Base-by-base conservation (phyloP, 2,329 filamentous ascomycete genomes). In the Blastomyces percursus region DNA sequence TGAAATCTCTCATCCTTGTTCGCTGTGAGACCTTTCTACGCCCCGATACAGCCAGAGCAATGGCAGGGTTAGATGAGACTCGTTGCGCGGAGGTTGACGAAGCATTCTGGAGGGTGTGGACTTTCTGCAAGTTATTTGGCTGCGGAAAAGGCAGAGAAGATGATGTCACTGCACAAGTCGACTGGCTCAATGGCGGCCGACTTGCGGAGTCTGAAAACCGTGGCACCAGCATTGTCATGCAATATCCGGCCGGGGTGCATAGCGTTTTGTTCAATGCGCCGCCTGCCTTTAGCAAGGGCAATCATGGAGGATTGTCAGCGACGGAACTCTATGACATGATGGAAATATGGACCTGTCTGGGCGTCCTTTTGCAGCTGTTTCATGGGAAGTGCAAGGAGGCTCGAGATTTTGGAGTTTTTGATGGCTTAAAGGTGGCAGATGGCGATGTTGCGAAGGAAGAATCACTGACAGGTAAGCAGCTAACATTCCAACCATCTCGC, bases 41-140 rank as follows among this genome's bases (percentile, higher is more conserved):
- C 9, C 78, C 77, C 1, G 82, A 84, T 62, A 86, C 84, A 0
- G 76, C 82, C 6, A 72, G 74, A 27, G 83, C 82, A 1, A 75
- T 87, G 2, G 74, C 79, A 1, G 81, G 79, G 3, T 71, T 76
- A 24, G 76, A 79, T 52, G 74, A 77, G 9, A 67, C 71, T 2
- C 76, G 78, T 9, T 77, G 80, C 1, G 75, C 76, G 50, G 80
- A 83, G 62, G 77, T 86, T 32, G 82, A 86, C 63, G 79, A 85
- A 70, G 84, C 84, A 0, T 79, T 87, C 57, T 87, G 84, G 83
- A 81, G 84, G 1, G 81, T 87, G 38, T 86, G 84, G 84, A 84
- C 81, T 0, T 87, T 87, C 71, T 86, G 84, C 71, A 80, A 79
- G 61, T 81, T 86, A 40, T 87, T 87, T 61, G 85, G 85, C 0